These are phyloP conservation scores for Silene noctiflora DNA, from an alignment of 179 eudicot genomes.

Conservation along the genomic window DNA sequence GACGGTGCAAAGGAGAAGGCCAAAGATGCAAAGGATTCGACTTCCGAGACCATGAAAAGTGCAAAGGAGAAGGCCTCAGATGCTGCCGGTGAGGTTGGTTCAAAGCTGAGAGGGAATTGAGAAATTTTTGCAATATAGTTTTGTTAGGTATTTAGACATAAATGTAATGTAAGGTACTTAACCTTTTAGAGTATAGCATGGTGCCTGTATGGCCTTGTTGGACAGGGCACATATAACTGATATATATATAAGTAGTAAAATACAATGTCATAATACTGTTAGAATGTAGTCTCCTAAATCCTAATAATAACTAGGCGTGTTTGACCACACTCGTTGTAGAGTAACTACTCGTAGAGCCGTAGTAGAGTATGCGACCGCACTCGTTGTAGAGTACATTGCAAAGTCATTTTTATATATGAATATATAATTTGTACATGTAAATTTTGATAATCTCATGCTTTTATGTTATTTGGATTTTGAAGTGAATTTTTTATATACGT, in stretches of 20 bases:
- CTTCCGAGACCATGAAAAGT: not conserved
- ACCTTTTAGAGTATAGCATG: not conserved
- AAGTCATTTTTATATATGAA: too few species aligned
- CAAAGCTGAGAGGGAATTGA: not conserved
- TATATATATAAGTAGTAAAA: too few species aligned
- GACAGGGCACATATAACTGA: slow-evolving; percentile 2
- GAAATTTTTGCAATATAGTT: not conserved
- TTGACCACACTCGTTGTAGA: too few species aligned
- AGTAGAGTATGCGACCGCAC: too few species aligned
- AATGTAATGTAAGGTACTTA: not conserved
- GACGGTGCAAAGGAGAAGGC: slow-evolving; percentile 1
- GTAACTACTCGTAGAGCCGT: too few species aligned
- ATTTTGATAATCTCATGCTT: too few species aligned
- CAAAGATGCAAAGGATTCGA: not conserved
- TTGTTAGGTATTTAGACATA: not conserved
- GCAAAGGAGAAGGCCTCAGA: slow-evolving; percentile 15
- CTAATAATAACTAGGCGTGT: not conserved
- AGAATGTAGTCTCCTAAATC: not conserved
- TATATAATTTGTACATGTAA: too few species aligned
- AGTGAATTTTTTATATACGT: too few species aligned
- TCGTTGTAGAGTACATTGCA: too few species aligned
- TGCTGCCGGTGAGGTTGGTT: slow-evolving; percentile 20
- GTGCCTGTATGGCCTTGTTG: too few species aligned
- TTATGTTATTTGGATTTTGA: too few species aligned
- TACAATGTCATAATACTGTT: too few species aligned